Percentiles rank a stretch among this genome's conserved stretches.
Conservation (phyloP, 306 rosid species). For the Prunus fruticosa region DNA sequence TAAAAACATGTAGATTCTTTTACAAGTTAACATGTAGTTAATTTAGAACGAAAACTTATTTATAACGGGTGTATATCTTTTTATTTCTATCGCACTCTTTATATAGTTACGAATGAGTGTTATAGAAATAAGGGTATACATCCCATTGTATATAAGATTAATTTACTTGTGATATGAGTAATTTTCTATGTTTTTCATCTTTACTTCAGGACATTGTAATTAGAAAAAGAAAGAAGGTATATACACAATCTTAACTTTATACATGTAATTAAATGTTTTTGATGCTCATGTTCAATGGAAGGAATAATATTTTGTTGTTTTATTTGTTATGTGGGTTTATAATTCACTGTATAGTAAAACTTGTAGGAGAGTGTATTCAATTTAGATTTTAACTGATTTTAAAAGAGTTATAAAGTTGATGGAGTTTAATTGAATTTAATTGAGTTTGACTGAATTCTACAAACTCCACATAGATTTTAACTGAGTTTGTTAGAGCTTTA, state of each 20-base stretch:
- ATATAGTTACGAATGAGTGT: no score
- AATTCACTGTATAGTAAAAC: not conserved
- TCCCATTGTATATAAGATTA: not conserved
- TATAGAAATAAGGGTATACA: no score
- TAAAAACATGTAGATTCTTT: not conserved
- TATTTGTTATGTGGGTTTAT: not conserved
- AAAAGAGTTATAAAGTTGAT: no score
- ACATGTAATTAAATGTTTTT: not conserved
- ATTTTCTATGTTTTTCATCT: not conserved
- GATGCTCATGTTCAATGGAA: not conserved
- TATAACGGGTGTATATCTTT: no score
- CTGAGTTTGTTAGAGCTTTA: no score
- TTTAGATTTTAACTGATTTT: no score
- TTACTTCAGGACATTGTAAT: not conserved
- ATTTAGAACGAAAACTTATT: no score
- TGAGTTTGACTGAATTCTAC: no score
- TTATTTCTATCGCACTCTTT: no score
- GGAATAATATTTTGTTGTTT: not conserved
- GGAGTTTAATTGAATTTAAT: no score
- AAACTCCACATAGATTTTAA: no score
- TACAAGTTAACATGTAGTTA: not conserved
- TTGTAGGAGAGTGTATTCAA: no score
- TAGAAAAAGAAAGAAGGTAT: not conserved
- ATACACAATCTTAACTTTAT: not conserved
- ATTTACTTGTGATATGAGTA: not conserved